Evolutionary conservation across 768 basidiomycete genomes (phyloP), one percentile per base, ranked within the genome.

Genomic region (Neoboletus magnificus): DNA sequence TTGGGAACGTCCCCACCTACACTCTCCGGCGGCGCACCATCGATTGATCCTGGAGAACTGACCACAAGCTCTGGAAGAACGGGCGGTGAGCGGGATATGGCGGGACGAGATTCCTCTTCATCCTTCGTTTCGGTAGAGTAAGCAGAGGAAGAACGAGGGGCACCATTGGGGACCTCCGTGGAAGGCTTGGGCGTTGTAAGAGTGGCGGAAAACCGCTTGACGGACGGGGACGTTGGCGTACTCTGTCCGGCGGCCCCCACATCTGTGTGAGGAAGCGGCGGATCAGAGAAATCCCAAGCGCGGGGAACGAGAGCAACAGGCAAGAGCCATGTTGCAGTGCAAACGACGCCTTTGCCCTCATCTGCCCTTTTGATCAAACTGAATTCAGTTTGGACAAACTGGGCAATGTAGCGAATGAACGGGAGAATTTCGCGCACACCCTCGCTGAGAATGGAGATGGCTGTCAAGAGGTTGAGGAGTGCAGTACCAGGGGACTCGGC

Each of bases 301-400:
- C 86, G 85, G 39, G 90, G 85, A 46, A 87, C 82, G 72, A 92
- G 74, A 4, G 90, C 90, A 48, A 84, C 82, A 22, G 90, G 91
- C 79, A 92, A 82, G 48, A 91, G 79, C 88, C 92, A 94, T n/a
- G 92, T 95, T 7, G 92, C 87, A 47, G 90, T 87, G 65, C 92
- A 91, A 33, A 94, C 84, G 36, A 93, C 93, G 20, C 92, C 92
- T 63, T 82, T 69, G 1, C 92, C 91, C 48, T 74, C 64, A 62
- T 93, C 78, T 61, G 86, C 82, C 22, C 66, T 72, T 63, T 81
- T 77, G 66, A 94, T 89, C 39, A 77, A 53, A 44, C 69, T 72
- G 77, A 84, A 92, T 66, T 95, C 91, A 42, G 81, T 83, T 60
- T 93, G 87, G 60, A 89, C 74, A 70, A 83, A 93, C 59, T 87